Percentiles rank a stretch among this genome's conserved stretches.
Evolutionary conservation across 2,329 filamentous ascomycete species (phyloP).

Genomic region (Exophiala sp.): DNA sequence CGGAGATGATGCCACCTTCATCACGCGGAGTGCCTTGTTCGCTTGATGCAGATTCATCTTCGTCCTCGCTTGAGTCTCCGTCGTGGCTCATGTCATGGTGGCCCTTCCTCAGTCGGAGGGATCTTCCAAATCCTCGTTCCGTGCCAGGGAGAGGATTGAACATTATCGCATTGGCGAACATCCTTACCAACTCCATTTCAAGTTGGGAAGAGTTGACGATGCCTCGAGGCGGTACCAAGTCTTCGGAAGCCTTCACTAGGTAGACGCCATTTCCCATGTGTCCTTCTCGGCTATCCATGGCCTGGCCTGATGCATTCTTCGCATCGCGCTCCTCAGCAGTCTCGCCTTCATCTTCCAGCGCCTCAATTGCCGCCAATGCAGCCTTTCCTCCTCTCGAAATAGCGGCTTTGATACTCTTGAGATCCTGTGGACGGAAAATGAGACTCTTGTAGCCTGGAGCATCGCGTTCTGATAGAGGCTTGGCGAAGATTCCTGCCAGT

Average conservation of each 20-base stretch:
- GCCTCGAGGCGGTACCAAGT: constrained; percentile 75
- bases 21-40: constrained; percentile 57
- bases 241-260: constrained; percentile 55
- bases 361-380: constrained; percentile 40
- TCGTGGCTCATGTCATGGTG: constrained; percentile 37
- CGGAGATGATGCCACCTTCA: constrained; percentile 80
- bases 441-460: constrained; percentile 70
- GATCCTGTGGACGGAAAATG: constrained; percentile 67
- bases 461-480: constrained; percentile 66
- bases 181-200: constrained; percentile 87
- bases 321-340: constrained; percentile 30
- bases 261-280: constrained; percentile 40
- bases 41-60: constrained; percentile 25
- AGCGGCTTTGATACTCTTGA: constrained; percentile 69
- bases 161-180: constrained; percentile 98
- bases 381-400: constrained; percentile 50
- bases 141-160: constrained; percentile 72
- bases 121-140: constrained; percentile 60
- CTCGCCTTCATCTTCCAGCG: constrained; percentile 42
- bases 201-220: constrained; percentile 92
- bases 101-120: constrained; percentile 42
- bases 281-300: constrained; percentile 7
- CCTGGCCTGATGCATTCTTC: constrained; percentile 4
- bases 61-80: constrained; percentile 33
- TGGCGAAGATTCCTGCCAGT: constrained; percentile 72